These are phyloP conservation scores for Yarrowia sp. DNA, from an alignment of 805 yeast genomes.

Conservation along the genomic window DNA sequence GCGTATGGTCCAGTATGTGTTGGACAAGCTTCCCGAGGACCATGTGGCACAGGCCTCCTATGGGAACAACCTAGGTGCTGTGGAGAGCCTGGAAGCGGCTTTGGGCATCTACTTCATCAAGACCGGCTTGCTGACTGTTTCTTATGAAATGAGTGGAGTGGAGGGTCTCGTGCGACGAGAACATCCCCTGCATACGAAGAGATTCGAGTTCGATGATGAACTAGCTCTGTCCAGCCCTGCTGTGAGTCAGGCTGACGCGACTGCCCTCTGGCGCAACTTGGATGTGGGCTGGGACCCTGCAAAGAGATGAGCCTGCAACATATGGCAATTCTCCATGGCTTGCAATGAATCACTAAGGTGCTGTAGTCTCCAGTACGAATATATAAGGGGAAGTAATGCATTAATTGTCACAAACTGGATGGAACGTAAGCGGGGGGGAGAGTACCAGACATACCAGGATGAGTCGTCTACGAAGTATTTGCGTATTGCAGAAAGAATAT, in stretches of 20 bases:
- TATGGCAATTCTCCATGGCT: constrained; percentile 2
- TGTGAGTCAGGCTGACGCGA: constrained; percentile 18
- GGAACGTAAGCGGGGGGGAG: neutral
- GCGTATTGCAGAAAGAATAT: neutral
- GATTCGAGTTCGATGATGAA: constrained; percentile 24
- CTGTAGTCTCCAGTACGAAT: neutral
- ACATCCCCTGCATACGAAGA: constrained; percentile 16
- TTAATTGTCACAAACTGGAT: no score
- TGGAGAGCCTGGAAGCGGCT: constrained; percentile 29
- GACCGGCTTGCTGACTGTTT: constrained; percentile 17
- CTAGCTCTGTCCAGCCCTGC: constrained; percentile 5
- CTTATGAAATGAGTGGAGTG: constrained; percentile 31
- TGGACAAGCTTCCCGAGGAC: constrained; percentile 10
- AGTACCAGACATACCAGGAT: no score
- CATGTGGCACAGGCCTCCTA: constrained; percentile 10
- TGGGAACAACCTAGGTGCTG: constrained; percentile 8
- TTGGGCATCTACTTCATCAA: constrained; percentile 13
- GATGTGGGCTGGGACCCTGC: constrained; percentile 15
- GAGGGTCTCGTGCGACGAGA: constrained; percentile 25
- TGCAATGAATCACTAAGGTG: neutral
- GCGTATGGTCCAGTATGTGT: constrained; percentile 6
- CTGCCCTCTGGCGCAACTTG: constrained; percentile 10
- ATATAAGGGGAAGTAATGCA: no score
- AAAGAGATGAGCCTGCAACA: neutral
- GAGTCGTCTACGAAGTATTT: no score